Evolutionary conservation across 805 yeast species (phyloP), one percentile per base, ranked within the genome.

Genomic region (Metschnikowia matae): DNA sequence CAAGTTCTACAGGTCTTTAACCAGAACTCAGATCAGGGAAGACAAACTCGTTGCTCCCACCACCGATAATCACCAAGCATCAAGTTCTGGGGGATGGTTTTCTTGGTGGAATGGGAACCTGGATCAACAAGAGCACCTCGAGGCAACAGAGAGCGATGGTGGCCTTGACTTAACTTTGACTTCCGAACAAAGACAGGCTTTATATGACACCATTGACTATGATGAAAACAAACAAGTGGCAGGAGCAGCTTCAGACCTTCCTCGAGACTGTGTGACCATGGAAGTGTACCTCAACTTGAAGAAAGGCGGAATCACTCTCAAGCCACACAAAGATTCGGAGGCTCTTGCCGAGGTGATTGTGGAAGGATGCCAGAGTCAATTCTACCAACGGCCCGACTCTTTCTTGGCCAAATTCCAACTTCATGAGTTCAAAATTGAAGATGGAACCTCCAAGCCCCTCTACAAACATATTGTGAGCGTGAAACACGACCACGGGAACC

Each of bases 161-260:
- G 55, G 63, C 2, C 48, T 62, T 33, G 67, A 67, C 43, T 54
- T 73, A 34, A 59, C 59, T 31, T 58, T 94, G 64, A 81, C 94
- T 0, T 96, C 89, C 13, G 96, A 90, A 57, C 97, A 94, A 62
- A 78, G 88, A 54, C 78, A 89, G 62, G 99, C 95, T 52, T 73
- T 94, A 18, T 91, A 89, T 62, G 96, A 89, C 53, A 96, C 97
- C 0, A 91, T 94, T 55, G 99, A 91, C 54, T 91, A 84, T 58
- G 88, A 91, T 58, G 96, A 91, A 54, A 67, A 74, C 18, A 73
- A 78, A 44, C 72, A 71, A 1, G 49, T 79, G 0, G 60, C 75
- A 1, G 42, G 50, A 5, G 82, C 81, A 29, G 70, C 84, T 1
- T 68, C 83, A 6, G 84, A 86, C 51, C 61, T 87, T 2, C 96